Evolutionary conservation across 31 red algal species (phyloP).

Genomic region (Asparagopsis taxiformis): DNA sequence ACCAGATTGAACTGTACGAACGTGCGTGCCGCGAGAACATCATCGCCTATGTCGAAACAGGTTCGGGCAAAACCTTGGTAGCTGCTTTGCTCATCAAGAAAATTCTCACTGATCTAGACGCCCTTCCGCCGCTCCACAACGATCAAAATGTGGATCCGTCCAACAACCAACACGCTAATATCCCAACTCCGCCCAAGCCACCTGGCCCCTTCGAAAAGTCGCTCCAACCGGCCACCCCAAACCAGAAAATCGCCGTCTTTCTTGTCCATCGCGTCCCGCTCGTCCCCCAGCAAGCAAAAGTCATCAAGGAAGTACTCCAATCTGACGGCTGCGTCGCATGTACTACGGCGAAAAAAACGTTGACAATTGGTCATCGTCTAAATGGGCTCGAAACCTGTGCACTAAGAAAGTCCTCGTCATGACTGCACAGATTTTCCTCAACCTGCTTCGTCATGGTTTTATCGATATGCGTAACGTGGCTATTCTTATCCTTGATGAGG

Average conservation of each 20-base stretch:
- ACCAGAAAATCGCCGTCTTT: constrained; percentile 46
- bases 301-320: constrained; percentile 28
- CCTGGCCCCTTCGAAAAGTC: background rate
- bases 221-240: background rate
- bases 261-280: constrained; percentile 70
- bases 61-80: constrained; percentile 73
- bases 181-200: background rate
- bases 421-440: constrained; percentile 75
- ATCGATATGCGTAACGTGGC: constrained; percentile 45
- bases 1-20: constrained; percentile 67
- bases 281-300: constrained; percentile 61
- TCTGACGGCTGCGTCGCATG: constrained; percentile 15
- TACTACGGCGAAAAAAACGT: constrained; percentile 58
- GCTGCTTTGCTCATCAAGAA: constrained; percentile 51
- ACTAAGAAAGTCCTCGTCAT: constrained; percentile 64
- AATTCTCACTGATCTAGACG: constrained; percentile 11
- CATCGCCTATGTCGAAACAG: constrained; percentile 68
- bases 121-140: background rate
- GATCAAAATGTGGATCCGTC: background rate
- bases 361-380: constrained; percentile 44
- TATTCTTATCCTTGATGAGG: constrained; percentile 71
- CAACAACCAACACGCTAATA: background rate
- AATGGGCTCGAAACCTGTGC: constrained; percentile 41
- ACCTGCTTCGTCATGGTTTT: constrained; percentile 72
- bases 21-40: constrained; percentile 55